Percentiles rank a stretch among this genome's conserved stretches.
These are phyloP conservation scores for Akebia trifoliata DNA, from an alignment of 164 flowering plant species.

Conservation along the genomic window DNA sequence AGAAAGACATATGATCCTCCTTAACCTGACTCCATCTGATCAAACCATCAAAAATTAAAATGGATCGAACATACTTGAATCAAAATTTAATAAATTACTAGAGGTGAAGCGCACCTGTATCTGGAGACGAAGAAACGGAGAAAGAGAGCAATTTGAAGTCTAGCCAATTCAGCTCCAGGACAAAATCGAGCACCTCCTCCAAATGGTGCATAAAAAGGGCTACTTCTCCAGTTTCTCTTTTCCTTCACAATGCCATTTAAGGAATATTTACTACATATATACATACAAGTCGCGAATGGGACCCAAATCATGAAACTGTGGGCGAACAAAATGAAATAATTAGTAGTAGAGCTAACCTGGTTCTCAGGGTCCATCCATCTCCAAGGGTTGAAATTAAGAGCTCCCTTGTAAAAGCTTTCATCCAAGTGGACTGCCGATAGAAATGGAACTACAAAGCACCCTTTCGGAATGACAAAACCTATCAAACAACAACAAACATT, in stretches of 20 bases:
- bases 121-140: constrained; percentile 60
- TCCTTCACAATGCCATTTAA: constrained; percentile 31
- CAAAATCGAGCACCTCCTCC: constrained; percentile 86
- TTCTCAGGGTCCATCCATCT: constrained; percentile 81
- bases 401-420: constrained; percentile 45
- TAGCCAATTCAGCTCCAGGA: constrained; percentile 87
- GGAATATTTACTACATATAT: not conserved
- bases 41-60: not conserved
- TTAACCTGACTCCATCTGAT: constrained; percentile 68
- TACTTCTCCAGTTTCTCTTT: constrained; percentile 73
- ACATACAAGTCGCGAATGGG: not conserved
- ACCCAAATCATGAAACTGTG: not conserved
- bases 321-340: not conserved
- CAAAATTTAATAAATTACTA: not conserved
- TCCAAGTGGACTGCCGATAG: constrained; percentile 87
- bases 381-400: constrained; percentile 74
- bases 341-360: constrained; percentile 36
- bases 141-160: constrained; percentile 79
- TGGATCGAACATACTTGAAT: not conserved
- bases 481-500: constrained; percentile 16
- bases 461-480: constrained; percentile 79
- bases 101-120: constrained; percentile 34
- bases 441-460: constrained; percentile 85
- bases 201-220: constrained; percentile 62
- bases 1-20: constrained; percentile 76